phyloP scores from a whole-genome alignment of 2,329 filamentous ascomycete genomes.

The Ceratocystis lukuohia region DNA sequence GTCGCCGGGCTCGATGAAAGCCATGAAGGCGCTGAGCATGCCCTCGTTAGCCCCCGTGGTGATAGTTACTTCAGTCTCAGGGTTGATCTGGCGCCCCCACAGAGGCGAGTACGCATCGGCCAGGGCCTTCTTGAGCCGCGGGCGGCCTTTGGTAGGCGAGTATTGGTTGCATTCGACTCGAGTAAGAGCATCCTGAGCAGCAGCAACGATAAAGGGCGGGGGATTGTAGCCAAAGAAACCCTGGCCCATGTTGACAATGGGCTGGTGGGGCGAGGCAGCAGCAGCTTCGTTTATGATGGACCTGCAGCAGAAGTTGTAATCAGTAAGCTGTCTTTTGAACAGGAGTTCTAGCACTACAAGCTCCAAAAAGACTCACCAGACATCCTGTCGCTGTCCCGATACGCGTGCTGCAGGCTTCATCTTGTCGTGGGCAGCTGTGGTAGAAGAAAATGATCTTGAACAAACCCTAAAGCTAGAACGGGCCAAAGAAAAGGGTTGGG shows the following conservation, averaged over 20 bases:
- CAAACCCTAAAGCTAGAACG: not conserved
- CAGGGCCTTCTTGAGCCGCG: constrained; percentile 82
- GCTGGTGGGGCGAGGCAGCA: constrained; percentile 47
- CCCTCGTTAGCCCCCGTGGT: constrained; percentile 84
- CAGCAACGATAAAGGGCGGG: constrained; percentile 76
- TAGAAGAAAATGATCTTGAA: not conserved
- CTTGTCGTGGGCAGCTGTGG: constrained; percentile 30
- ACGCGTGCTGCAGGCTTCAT: constrained; percentile 39
- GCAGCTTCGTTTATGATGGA: constrained; percentile 54
- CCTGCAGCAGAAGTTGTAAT: constrained; percentile 29
- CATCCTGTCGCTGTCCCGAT: constrained; percentile 38
- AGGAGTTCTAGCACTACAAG: not conserved
- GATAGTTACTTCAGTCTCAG: constrained; percentile 86
- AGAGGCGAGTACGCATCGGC: constrained; percentile 82
- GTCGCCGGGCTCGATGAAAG: constrained; percentile 82
- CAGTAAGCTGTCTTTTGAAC: not conserved
- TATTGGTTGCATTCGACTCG: constrained; percentile 97
- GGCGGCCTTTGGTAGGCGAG: constrained; percentile 85
- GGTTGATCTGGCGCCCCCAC: constrained; percentile 70
- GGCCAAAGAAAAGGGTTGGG: not conserved
- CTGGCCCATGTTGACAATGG: constrained; percentile 53
- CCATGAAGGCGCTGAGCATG: constrained; percentile 97
- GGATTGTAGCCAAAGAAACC: constrained; percentile 89
- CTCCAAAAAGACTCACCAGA: constrained; percentile 32
- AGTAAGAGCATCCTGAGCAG: constrained; percentile 79